Evolutionary conservation across 1,139 yeast genomes (phyloP).

Genomic region (Hanseniaspora uvarum): DNA sequence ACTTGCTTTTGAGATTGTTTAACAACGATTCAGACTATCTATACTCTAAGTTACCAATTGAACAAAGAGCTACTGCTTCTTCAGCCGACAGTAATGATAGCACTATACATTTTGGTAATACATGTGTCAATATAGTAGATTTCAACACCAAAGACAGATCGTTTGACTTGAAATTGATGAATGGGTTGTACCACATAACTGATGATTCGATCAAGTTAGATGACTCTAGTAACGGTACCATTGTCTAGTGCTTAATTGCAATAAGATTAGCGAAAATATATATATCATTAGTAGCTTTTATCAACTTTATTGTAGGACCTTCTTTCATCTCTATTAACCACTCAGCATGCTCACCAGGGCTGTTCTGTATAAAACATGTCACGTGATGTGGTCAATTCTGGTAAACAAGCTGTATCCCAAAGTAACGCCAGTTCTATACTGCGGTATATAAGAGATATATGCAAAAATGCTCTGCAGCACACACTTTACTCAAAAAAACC

Average conservation of each 20-base stretch:
- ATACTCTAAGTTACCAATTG: slow-evolving; percentile 27
- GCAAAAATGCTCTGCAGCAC: too few species aligned
- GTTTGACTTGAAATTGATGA: slow-evolving; percentile 36
- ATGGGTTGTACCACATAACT: slow-evolving; percentile 11
- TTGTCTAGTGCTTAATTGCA: neutral
- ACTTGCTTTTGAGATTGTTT: slow-evolving; percentile 36
- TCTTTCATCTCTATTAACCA: too few species aligned
- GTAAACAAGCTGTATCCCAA: too few species aligned
- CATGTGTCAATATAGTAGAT: slow-evolving; percentile 60
- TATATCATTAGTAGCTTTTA: too few species aligned
- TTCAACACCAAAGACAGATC: slow-evolving; percentile 33
- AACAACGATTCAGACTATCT: slow-evolving; percentile 34
- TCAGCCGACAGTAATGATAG: slow-evolving; percentile 29
- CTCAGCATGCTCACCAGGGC: too few species aligned
- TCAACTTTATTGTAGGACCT: too few species aligned
- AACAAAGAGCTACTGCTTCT: slow-evolving; percentile 25
- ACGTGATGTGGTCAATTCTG: too few species aligned
- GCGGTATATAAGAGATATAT: too few species aligned
- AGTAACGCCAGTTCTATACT: too few species aligned
- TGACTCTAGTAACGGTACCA: slow-evolving; percentile 34
- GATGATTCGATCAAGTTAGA: slow-evolving; percentile 11
- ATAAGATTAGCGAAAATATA: too few species aligned
- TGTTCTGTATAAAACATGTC: too few species aligned
- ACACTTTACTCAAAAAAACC: too few species aligned
- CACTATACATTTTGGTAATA: slow-evolving; percentile 54